Evolutionary conservation across 805 yeast genomes (phyloP), one percentile per base, ranked within the genome.

Genomic region (Candida anglica): DNA sequence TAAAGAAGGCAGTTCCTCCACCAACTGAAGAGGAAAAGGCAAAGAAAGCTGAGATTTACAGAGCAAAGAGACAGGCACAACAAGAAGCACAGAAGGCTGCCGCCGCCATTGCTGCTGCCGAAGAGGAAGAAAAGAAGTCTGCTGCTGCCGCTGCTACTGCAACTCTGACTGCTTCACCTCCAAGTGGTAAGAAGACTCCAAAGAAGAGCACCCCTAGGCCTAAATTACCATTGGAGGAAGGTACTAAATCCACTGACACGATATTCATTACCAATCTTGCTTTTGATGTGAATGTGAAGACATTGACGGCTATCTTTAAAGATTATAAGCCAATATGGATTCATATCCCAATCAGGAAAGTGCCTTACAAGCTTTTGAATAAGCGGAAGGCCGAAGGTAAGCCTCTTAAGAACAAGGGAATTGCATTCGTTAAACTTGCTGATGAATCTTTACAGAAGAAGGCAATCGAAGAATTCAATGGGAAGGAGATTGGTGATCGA

Each of bases 381-480:
- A 64, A 62, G 43, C 59, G 72, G 36, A 66, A 64, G 47, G 67
- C 60, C 23, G 59, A 63, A 37, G 73, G 75, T 30, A 65, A 70
- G 40, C 60, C 59, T 40, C 37, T 26, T 26, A 42, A 44, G 14
- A 76, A 75, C 48, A 75, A 74, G 50, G 88, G 88, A 27, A 76
- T 75, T 55, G 85, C 82, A 3, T 76, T 81, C 51, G 75, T 79
- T 42, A 73, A 73, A 43, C 77, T 81, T 44, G 67, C 75, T 32
- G 61, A 70, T 38, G 76, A 79, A 44, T 83, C 74, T 32, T 69
- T 70, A 28, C 95, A 86, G 50, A 60, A 72, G 49, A 63, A 68
- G 53, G 96, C 95, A n/a, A 75, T 86, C 40, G 77, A 69, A 23
- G 75, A 77, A 49, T 79, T 79, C 57, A 72, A 82, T 43, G 94